Conservation (phyloP, 176 grass and related monocot species). For the Poa annua region DNA sequence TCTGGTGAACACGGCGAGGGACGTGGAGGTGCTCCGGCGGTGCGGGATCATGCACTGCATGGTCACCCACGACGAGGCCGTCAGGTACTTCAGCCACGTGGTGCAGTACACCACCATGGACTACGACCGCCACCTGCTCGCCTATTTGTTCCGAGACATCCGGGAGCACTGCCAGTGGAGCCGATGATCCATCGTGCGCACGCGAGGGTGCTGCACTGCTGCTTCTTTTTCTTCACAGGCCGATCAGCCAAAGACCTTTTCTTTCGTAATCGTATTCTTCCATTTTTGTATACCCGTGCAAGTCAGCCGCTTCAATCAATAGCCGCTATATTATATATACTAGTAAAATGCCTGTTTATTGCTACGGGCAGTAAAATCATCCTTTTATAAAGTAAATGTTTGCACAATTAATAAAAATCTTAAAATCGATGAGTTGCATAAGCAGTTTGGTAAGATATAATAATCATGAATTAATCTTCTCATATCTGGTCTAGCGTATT, state of each 20-base stretch:
- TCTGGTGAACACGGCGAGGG: conserved; percentile 50
- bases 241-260: neutral
- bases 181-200: conserved; percentile 25
- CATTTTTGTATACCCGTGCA: neutral
- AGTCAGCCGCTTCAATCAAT: neutral
- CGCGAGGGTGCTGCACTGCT: neutral
- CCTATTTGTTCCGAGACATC: conserved; percentile 53
- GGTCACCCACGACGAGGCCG: conserved; percentile 59
- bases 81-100: conserved; percentile 56
- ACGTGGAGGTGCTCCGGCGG: conserved; percentile 57
- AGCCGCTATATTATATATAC: neutral
- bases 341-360: no score
- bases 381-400: no score
- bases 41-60: conserved; percentile 62
- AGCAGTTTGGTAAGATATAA: no score
- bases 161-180: conserved; percentile 58
- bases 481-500: no score
- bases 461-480: no score
- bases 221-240: neutral
- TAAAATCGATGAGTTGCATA: no score
- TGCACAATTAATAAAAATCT: no score
- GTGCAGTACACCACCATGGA: conserved; percentile 61
- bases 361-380: no score
- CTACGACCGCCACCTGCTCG: conserved; percentile 53
- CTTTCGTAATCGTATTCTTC: neutral